Percentiles rank a stretch among this genome's conserved stretches.
These are phyloP conservation scores for Basidiobolus heterosporus DNA, from an alignment of 371 early-diverging fungal genomes.

Conservation along the genomic window DNA sequence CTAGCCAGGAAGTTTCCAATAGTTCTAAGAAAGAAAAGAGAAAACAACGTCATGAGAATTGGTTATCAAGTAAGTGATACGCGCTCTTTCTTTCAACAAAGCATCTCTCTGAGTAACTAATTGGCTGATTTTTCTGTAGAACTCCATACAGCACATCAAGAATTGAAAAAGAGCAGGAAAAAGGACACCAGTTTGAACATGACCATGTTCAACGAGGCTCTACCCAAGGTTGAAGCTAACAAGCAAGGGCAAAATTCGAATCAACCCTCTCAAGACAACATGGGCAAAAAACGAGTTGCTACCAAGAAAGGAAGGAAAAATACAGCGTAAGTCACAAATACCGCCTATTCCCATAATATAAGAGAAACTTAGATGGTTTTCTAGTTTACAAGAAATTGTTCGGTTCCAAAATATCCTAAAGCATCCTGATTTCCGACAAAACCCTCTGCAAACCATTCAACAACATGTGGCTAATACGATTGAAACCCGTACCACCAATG, in stretches of 20 bases:
- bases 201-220: too few species aligned
- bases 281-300: too few species aligned
- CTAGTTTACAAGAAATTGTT: slow-evolving; percentile 40
- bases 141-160: neutral
- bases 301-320: slow-evolving; percentile 27
- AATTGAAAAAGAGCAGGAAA: neutral
- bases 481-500: slow-evolving; percentile 15
- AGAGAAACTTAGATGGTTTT: too few species aligned
- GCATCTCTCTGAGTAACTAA: neutral
- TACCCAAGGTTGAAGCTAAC: too few species aligned
- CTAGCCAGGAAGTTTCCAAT: slow-evolving; percentile 2
- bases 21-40: slow-evolving; percentile 22
- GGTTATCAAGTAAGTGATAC: slow-evolving; percentile 28
- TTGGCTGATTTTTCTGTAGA: neutral
- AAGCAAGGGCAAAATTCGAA: too few species aligned
- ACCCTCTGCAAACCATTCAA: slow-evolving; percentile 42
- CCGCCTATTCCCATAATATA: too few species aligned
- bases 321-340: slow-evolving; percentile 22
- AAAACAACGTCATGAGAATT: slow-evolving; percentile 33
- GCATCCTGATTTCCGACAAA: slow-evolving; percentile 41
- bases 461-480: slow-evolving; percentile 53
- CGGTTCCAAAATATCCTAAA: slow-evolving; percentile 50
- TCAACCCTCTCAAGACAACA: too few species aligned
- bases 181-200: too few species aligned
- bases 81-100: neutral